Base-by-base conservation (phyloP, 139 green algal species). In the Pseudopediastrum boryanum region DNA sequence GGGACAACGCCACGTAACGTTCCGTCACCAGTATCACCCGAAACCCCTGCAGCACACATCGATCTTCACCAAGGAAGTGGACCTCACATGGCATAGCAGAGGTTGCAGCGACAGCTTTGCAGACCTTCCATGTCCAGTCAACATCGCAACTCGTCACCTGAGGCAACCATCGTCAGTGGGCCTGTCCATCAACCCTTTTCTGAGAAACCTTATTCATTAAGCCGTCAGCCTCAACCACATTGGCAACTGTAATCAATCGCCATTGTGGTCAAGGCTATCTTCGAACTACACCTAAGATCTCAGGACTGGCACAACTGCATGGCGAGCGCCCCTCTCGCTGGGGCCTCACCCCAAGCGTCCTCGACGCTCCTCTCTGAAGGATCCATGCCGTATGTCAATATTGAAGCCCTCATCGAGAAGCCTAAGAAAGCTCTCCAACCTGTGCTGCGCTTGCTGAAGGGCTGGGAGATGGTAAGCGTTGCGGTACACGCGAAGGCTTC, bases 391-490 rank as follows among this genome's bases (percentile, higher is more conserved):
- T 27, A 7, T 0, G 29, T 84, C 0, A 70, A 84, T 43, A 38
- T 84, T 10, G 16, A 43, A 35, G 10, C 63, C 31, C 44, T 87
- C 64, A 54, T 90, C n/a, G 23, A 70, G 4, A 39, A 80, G 31
- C 71, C 83, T 2, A 75, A 58, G 48, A 25, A 46, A 10, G 81
- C 81, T 2, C 67, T 92, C 13, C 27, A 78, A n/a, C 39, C 58
- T 0, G 44, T 89, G 8, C 42, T 90, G 29, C 29, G n/a, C 2
- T 27, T 44, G 0, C 58, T 88, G 0, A n/a, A 54, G 5, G 25
- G 33, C 39, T 58, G 43, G 29, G 27, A 75, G 12, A 27, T 5
- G 63, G 50, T 71, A 31, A 69, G 41, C 25, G 4, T 44, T 31
- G 0, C 48, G 54, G 54, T n/a, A 64, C 54, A n/a, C 54, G 9